These are phyloP conservation scores for Hypomyces perniciosus DNA, from an alignment of 2,329 filamentous ascomycete genomes.

Conservation along the genomic window DNA sequence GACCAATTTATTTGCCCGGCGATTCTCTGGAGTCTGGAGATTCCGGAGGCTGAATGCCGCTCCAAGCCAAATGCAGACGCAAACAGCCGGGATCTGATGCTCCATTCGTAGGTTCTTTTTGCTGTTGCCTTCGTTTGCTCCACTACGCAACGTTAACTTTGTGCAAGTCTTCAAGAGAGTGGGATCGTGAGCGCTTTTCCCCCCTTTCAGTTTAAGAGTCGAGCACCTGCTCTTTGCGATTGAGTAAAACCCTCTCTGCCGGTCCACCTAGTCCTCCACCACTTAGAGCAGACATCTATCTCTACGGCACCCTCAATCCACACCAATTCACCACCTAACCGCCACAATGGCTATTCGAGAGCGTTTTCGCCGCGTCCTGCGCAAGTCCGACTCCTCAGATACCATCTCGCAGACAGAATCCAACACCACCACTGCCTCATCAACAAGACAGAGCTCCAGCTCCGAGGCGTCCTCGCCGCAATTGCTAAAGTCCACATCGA, in stretches of 20 bases:
- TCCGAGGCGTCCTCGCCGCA: constrained; percentile 14
- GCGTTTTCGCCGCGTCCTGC: constrained; percentile 35
- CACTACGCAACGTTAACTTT: not conserved
- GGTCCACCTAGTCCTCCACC: not conserved
- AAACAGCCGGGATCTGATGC: constrained; percentile 1
- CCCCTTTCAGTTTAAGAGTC: not conserved
- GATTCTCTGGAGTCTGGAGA: constrained; percentile 4
- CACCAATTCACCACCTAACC: not conserved
- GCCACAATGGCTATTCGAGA: constrained; percentile 37
- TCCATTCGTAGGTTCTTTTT: constrained; percentile 2
- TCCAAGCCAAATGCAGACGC: constrained; percentile 8
- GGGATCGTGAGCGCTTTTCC: not conserved
- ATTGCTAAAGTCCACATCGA: constrained; percentile 19
- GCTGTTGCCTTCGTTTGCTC: constrained; percentile 11
- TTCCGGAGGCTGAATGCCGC: constrained; percentile 4
- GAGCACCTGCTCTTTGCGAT: not conserved
- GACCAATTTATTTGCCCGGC: not conserved
- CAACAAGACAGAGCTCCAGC: constrained; percentile 25
- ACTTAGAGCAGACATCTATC: not conserved
- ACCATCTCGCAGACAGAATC: constrained; percentile 28
- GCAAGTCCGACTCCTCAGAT: constrained; percentile 30
- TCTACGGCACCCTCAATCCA: not conserved
- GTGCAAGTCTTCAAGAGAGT: too few species aligned
- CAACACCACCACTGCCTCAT: constrained; percentile 24
- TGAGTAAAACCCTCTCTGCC: too few species aligned